Percentiles rank a stretch among this genome's conserved stretches.
phyloP scores from a whole-genome alignment of 2,329 filamentous ascomycete species.

The Cytospora mali region DNA sequence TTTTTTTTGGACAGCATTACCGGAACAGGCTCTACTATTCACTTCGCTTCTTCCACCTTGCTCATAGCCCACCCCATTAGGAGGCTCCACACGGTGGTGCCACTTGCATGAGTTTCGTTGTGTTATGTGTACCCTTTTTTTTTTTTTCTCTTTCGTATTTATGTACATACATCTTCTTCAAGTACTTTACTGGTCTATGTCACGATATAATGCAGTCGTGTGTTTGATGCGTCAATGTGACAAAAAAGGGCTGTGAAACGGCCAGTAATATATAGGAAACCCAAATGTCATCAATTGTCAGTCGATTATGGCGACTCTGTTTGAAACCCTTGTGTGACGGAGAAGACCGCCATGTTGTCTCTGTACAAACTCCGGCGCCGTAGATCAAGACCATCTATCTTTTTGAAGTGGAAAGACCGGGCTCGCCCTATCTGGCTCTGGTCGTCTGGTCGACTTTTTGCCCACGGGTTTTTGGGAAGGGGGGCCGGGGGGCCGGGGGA shows the following conservation, averaged over 20 bases:
- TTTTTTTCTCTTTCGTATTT: too few relatives aligned
- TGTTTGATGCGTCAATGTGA: too few relatives aligned
- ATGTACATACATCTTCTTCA: too few relatives aligned
- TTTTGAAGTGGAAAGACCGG: too few relatives aligned
- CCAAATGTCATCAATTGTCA: constrained; percentile 11
- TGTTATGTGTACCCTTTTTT: neutral
- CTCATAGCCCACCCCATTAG: neutral
- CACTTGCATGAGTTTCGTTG: neutral
- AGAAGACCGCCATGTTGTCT: neutral
- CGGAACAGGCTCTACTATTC: constrained; percentile 6
- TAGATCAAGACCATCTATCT: too few relatives aligned
- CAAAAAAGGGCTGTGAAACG: neutral
- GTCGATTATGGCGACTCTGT: constrained; percentile 1
- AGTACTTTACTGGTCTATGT: too few relatives aligned
- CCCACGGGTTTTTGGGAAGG: too few relatives aligned
- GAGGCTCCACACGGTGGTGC: neutral
- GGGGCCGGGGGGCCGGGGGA: too few relatives aligned
- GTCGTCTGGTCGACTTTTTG: too few relatives aligned
- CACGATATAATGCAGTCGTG: too few relatives aligned
- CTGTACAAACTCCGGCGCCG: neutral
- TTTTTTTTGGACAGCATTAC: constrained; percentile 27
- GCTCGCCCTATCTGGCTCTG: too few relatives aligned
- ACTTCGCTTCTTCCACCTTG: neutral
- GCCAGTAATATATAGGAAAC: neutral
- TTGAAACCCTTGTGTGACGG: neutral